These are phyloP conservation scores for Babesia divergens DNA, from an alignment of 169 alveolate species.

Conservation along the genomic window DNA sequence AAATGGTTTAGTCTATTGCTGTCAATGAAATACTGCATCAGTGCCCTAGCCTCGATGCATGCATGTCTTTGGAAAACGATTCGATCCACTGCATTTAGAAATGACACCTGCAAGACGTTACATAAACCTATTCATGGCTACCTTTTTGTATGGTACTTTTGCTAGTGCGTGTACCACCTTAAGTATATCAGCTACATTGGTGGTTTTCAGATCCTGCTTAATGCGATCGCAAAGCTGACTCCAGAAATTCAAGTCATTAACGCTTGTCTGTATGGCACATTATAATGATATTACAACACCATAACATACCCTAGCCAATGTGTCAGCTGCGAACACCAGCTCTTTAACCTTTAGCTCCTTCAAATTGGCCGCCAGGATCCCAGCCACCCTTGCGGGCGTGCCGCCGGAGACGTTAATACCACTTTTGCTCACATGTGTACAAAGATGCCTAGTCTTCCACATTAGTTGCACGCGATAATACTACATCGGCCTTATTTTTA, in stretches of 20 bases:
- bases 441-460: conserved; percentile 3
- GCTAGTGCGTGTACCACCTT: conserved; percentile 56
- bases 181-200: conserved; percentile 11
- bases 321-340: conserved; percentile 51
- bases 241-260: conserved; percentile 47
- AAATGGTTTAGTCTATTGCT: conserved; percentile 28
- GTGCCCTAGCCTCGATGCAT: conserved; percentile 25
- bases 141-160: conserved; percentile 58
- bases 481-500: too few relatives aligned
- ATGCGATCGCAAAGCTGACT: conserved; percentile 50
- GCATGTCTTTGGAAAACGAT: conserved; percentile 26
- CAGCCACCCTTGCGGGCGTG: conserved; percentile 1
- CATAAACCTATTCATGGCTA: not conserved
- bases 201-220: conserved; percentile 24
- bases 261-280: conserved; percentile 17
- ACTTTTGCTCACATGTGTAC: conserved; percentile 1
- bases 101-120: conserved; percentile 23
- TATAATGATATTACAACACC: not conserved
- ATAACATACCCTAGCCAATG: conserved; percentile 46
- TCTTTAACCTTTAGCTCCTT: conserved; percentile 37
- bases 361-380: conserved; percentile 18
- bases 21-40: conserved; percentile 61
- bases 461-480: too few relatives aligned
- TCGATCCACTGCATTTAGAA: conserved; percentile 44
- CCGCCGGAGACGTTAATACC: not conserved